These are phyloP conservation scores for Boechera divaricarpa DNA, from an alignment of 345 rosid genomes.

Conservation along the genomic window DNA sequence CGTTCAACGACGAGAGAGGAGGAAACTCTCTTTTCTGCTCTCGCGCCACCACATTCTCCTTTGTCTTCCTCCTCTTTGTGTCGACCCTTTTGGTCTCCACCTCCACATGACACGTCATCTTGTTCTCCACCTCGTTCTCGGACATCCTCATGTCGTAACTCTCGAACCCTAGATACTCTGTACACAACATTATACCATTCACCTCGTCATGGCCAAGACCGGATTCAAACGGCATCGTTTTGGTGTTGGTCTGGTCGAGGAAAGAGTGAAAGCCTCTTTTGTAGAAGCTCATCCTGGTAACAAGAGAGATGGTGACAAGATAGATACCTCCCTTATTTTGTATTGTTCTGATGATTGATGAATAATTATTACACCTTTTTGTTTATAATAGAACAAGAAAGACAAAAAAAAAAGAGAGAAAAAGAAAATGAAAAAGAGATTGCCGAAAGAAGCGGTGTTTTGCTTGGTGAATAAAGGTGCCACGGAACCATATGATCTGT, in stretches of 20 bases:
- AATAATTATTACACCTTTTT: not conserved
- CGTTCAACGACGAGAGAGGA: conserved; percentile 70
- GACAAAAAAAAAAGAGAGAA: not conserved
- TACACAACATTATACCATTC: conserved; percentile 72
- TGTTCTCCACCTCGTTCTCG: conserved; percentile 32
- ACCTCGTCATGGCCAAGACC: conserved; percentile 46
- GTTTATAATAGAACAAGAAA: not conserved
- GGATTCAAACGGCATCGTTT: conserved; percentile 30
- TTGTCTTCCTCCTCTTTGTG: conserved; percentile 35
- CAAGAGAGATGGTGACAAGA: not conserved
- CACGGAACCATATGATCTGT: conserved; percentile 29
- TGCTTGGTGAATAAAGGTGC: conserved; percentile 31
- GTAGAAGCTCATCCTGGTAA: conserved; percentile 57
- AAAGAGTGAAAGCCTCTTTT: conserved; percentile 59
- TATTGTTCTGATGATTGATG: conserved; percentile 32
- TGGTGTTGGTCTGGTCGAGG: conserved; percentile 35
- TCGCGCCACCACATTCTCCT: conserved; percentile 34
- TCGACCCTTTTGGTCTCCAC: conserved; percentile 2
- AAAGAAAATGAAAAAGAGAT: not conserved
- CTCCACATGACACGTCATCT: conserved; percentile 4
- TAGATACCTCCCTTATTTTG: not conserved
- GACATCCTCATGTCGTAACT: conserved; percentile 67
- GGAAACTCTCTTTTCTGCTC: conserved; percentile 49
- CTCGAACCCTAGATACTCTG: conserved; percentile 90
- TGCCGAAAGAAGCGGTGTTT: conserved; percentile 23